phyloP scores from a whole-genome alignment of 1,284 basidiomycete genomes.

The Apiotrichum montevideense region DNA sequence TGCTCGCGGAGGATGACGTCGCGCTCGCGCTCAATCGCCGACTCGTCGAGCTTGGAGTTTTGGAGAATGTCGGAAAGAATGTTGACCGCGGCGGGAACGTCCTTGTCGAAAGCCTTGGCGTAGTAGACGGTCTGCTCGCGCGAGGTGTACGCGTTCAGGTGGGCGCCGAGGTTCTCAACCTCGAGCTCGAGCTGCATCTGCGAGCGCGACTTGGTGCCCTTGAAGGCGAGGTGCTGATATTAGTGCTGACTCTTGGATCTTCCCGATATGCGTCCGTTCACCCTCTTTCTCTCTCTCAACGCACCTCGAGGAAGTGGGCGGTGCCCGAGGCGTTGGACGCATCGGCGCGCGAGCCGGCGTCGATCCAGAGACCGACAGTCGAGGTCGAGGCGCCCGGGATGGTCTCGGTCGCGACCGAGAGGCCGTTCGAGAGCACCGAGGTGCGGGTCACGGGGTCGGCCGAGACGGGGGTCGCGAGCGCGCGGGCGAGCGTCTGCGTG shows the following conservation, averaged over 20 bases:
- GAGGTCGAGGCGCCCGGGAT: constrained; percentile 94
- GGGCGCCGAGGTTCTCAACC: constrained; percentile 96
- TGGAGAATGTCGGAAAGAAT: constrained; percentile 98
- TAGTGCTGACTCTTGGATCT: not conserved
- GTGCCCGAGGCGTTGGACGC: constrained; percentile 89
- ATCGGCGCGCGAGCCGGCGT: constrained; percentile 95
- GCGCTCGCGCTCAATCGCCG: constrained; percentile 90
- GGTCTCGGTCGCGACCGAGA: constrained; percentile 87
- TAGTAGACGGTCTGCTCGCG: constrained; percentile 99
- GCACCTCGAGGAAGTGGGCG: constrained; percentile 93
- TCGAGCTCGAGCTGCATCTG: constrained; percentile 93
- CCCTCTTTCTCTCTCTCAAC: constrained; percentile 15
- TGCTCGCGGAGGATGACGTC: constrained; percentile 97
- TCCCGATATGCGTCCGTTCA: too few species aligned
- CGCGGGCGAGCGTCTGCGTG: constrained; percentile 31
- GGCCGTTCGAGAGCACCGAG: constrained; percentile 81
- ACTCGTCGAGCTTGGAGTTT: constrained; percentile 86
- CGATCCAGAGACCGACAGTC: constrained; percentile 98
- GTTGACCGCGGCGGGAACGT: constrained; percentile 84
- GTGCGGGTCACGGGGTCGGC: constrained; percentile 73
- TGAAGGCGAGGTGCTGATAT: constrained; percentile 49
- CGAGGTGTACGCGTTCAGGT: constrained; percentile 97
- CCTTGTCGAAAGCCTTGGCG: constrained; percentile 97
- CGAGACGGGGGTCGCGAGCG: constrained; percentile 48
- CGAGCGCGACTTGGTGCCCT: constrained; percentile 83